Evolutionary conservation across 169 alveolate genomes (phyloP).

Genomic region (Theileria orientalis): DNA sequence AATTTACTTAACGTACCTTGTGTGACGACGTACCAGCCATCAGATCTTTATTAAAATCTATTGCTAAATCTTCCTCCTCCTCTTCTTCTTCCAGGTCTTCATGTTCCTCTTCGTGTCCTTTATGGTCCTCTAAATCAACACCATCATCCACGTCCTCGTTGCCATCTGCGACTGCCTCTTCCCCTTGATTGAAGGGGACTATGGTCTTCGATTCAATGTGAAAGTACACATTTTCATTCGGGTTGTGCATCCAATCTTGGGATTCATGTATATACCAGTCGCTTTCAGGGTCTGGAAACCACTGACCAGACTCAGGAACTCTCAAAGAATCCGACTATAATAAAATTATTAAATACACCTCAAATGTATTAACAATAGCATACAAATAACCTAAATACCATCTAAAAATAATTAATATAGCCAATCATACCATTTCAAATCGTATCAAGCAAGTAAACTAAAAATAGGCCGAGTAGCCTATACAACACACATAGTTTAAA

Average conservation of each 20-base stretch:
- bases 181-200: constrained; percentile 14
- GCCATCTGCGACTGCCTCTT: neutral
- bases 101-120: neutral
- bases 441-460: no score
- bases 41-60: constrained; percentile 71
- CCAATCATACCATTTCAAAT: no score
- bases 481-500: no score
- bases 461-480: no score
- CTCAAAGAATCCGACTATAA: neutral
- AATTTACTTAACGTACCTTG: constrained; percentile 35
- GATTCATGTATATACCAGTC: constrained; percentile 69
- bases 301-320: neutral
- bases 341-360: neutral
- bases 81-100: constrained; percentile 2
- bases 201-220: constrained; percentile 50
- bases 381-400: constrained; percentile 11
- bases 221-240: constrained; percentile 66
- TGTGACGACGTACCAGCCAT: constrained; percentile 67
- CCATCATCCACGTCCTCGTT: neutral
- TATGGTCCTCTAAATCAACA: neutral
- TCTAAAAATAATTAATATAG: no score
- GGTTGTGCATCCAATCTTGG: constrained; percentile 71
- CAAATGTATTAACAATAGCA: constrained; percentile 39
- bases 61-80: constrained; percentile 53
- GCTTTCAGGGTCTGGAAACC: constrained; percentile 42